Evolutionary conservation across 306 rosid species (phyloP), one percentile per base, ranked within the genome.

Genomic region (Echinosophora koreensis): DNA sequence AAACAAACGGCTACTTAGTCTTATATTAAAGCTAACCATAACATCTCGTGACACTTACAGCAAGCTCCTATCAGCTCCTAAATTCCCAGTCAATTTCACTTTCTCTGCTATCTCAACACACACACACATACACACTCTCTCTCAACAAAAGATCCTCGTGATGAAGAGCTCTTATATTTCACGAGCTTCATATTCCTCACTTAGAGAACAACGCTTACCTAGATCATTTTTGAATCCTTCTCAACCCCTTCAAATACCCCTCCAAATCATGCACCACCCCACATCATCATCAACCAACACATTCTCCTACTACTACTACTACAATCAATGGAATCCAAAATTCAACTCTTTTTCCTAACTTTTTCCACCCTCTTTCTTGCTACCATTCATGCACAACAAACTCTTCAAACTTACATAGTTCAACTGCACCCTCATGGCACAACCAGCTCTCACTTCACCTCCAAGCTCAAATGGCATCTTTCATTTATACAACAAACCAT

Each of bases 91-190:
- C 6, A 67, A 28, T 18, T 10, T 63, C 63, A 34, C 52, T 60
- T 74, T 61, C 46, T 13, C 15, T 51, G 28, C 54, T 46, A 10
- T 11, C 15, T 66, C 59, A 41, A 41, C 46, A 41, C 46, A 41
- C 12, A 41, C 39, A 35, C 2, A 41, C 8, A 35, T 2, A 28
- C 30, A 6, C 46, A 78, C 84, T 49, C 73, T 69, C 87, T 46
- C 84, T 41, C 81, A 83, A 83, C 91, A 90, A 88, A 82, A 61
- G 90, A 90, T 86, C 90, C 98, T 85, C 96, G 97, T 94, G 98
- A 94, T 84, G 89, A 68, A 87, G 97, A 94, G 98, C 98, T 90
- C 98, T 86, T 85, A 50, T 35, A 71, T 83, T 86, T 91, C 97
- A 93, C 98, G 95, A 88, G 98, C 88, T 86, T 89, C 90, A 32